A percentile compares a stretch with the other conserved stretches of the same genome.
These are phyloP conservation scores for Lodderomyces elongisporus DNA, from an alignment of 1,139 yeast species.

Conservation along the genomic window DNA sequence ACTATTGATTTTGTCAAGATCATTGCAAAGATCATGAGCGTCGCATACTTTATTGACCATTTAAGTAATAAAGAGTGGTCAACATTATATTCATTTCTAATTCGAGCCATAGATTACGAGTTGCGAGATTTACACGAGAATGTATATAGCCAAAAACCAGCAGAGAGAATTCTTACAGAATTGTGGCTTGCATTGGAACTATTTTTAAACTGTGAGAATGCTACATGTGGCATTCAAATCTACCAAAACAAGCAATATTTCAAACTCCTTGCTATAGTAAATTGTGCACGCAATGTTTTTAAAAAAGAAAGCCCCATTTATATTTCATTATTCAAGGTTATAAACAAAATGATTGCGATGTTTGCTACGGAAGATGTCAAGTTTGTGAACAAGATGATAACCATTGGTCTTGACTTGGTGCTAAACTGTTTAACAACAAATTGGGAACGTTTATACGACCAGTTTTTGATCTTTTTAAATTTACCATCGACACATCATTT, in stretches of 20 bases:
- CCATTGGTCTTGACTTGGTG: slow-evolving; percentile 27
- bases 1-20: slow-evolving; percentile 30
- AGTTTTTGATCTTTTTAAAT: slow-evolving; percentile 34
- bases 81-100: slow-evolving; percentile 19
- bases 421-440: slow-evolving; percentile 25
- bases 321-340: slow-evolving; percentile 26
- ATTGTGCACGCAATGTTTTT: slow-evolving; percentile 14
- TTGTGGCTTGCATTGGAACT: slow-evolving; percentile 21
- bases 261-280: slow-evolving; percentile 20
- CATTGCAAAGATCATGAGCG: slow-evolving; percentile 22
- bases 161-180: slow-evolving; percentile 10
- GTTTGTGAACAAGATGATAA: slow-evolving; percentile 25
- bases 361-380: slow-evolving; percentile 29
- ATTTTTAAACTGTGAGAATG: slow-evolving; percentile 25
- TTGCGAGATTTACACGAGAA: slow-evolving; percentile 3
- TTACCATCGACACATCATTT: slow-evolving; percentile 19
- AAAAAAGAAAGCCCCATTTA: slow-evolving; percentile 22
- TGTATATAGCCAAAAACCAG: slow-evolving; percentile 1
- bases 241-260: slow-evolving; percentile 16
- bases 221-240: slow-evolving; percentile 21
- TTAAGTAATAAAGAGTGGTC: slow-evolving; percentile 29
- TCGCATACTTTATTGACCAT: slow-evolving; percentile 37
- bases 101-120: slow-evolving; percentile 11
- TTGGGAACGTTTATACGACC: slow-evolving; percentile 28
- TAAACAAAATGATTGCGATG: slow-evolving; percentile 33